phyloP scores from a whole-genome alignment of 768 basidiomycete species.

The Chalciporus sphaerocephalus region DNA sequence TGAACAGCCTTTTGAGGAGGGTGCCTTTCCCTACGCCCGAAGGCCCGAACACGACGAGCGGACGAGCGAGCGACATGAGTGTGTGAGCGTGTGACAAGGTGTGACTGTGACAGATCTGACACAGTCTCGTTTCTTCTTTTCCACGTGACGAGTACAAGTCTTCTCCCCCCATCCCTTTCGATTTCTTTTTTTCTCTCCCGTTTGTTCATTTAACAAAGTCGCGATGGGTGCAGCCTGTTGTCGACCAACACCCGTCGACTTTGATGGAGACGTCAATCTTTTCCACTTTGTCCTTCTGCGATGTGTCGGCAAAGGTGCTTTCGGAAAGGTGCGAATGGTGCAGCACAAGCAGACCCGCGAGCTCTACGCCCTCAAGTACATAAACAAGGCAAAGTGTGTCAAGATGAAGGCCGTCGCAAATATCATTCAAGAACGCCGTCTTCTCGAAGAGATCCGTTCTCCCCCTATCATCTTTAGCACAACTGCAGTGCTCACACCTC shows the following conservation, averaged over 20 bases:
- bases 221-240: slow-evolving; percentile 80
- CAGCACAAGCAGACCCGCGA: slow-evolving; percentile 99
- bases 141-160: slow-evolving; percentile 13
- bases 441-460: slow-evolving; percentile 83
- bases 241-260: slow-evolving; percentile 86
- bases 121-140: background rate
- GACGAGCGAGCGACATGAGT: slow-evolving; percentile 29
- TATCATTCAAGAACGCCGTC: slow-evolving; percentile 90
- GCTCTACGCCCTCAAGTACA: slow-evolving; percentile 97
- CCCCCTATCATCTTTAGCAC: background rate
- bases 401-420: slow-evolving; percentile 99
- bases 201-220: background rate
- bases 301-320: slow-evolving; percentile 98
- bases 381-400: slow-evolving; percentile 96
- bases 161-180: slow-evolving; percentile 5
- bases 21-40: slow-evolving; percentile 96
- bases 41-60: slow-evolving; percentile 85
- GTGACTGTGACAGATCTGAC: background rate
- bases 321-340: slow-evolving; percentile 97
- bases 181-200: slow-evolving; percentile 12
- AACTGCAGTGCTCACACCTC: background rate
- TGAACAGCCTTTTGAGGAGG: slow-evolving; percentile 75
- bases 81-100: background rate
- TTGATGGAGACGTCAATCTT: slow-evolving; percentile 91
- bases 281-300: slow-evolving; percentile 94